Base-by-base conservation (phyloP, 768 basidiomycete species). In the Amanita jacksonii region DNA sequence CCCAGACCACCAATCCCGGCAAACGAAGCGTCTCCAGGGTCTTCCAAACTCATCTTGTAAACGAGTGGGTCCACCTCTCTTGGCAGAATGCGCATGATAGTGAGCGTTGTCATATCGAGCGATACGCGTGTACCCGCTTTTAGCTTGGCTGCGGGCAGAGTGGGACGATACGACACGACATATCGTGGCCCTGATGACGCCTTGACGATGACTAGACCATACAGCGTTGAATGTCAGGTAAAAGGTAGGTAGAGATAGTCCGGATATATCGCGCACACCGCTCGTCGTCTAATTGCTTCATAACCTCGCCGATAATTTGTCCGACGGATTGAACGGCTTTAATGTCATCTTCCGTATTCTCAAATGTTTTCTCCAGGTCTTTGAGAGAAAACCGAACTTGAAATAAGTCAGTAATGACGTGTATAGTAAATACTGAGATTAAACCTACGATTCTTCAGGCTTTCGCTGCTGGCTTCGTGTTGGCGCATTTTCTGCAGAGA, bases 11-110 rank as follows among this genome's bases (percentile, higher is more conserved):
- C 96, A 43, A 99, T 97, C 49, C 92, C 93, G 1, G 94, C 94
- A 60, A 98, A 98, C 3, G 89, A 78, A 5, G 88, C 93, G 39
- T 85, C 85, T 67, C 91, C 92, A 2, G 96, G 91, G 56, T 98
- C 94, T 62, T 99, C 96, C 56, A 96, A 69, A 51, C 90, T 94
- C 96, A 98, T 99, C 68, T 97, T 98, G 72, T 99, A 99, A 8
- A 99, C 94, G 54, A 94, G 67, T 12, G 96, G 96, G 59, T 99
- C 96, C 5, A 99, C 90, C 61, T 99, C 96, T 50, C 96, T 78
- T 3, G 96, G 96, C 15, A 99, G 70, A 41, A 98, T 94, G 28
- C 96, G 87, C 92, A 99, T 98, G 57, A 99, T 90, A 5, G 96
- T 99, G 24, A 98, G 70, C 2, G 96, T 98, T 3, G 96, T 99